A percentile compares a stretch with the other conserved stretches of the same genome.
These are phyloP conservation scores for Haplographium delicatum DNA, from an alignment of 495 filamentous ascomycete species.

Conservation along the genomic window DNA sequence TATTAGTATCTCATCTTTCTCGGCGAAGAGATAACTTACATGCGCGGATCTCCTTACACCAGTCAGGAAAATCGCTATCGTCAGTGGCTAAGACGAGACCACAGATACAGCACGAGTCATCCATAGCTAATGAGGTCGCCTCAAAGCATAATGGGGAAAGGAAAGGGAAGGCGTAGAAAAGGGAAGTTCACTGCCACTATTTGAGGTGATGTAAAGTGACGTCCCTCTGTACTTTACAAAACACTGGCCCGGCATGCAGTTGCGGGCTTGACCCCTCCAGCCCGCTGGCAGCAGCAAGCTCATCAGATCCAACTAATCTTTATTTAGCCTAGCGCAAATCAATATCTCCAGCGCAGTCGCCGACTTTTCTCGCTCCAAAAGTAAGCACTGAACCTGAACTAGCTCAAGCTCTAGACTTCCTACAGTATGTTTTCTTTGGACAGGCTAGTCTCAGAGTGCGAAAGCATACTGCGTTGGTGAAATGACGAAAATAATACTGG, in stretches of 20 bases:
- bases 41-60: constrained; percentile 4
- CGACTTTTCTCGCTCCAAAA: constrained; percentile 1
- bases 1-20: constrained; percentile 5
- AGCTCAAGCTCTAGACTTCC: constrained; percentile 3
- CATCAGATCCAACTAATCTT: constrained; percentile 4
- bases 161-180: too few species aligned
- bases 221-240: too few species aligned
- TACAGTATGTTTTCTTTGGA: constrained; percentile 5
- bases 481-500: not conserved
- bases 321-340: constrained; percentile 4
- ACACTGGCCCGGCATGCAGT: too few species aligned
- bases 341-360: not conserved
- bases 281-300: too few species aligned
- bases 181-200: too few species aligned
- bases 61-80: constrained; percentile 1
- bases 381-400: not conserved
- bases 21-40: constrained; percentile 4
- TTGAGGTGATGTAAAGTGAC: too few species aligned
- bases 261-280: too few species aligned
- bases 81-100: constrained; percentile 2
- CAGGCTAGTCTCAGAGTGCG: not conserved
- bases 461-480: not conserved
- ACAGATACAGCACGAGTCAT: constrained; percentile 5
- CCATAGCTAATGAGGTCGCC: too few species aligned
- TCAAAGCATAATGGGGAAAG: too few species aligned